Evolutionary conservation across 1,284 basidiomycete genomes (phyloP).

Genomic region (Pyrrhoderma noxium): DNA sequence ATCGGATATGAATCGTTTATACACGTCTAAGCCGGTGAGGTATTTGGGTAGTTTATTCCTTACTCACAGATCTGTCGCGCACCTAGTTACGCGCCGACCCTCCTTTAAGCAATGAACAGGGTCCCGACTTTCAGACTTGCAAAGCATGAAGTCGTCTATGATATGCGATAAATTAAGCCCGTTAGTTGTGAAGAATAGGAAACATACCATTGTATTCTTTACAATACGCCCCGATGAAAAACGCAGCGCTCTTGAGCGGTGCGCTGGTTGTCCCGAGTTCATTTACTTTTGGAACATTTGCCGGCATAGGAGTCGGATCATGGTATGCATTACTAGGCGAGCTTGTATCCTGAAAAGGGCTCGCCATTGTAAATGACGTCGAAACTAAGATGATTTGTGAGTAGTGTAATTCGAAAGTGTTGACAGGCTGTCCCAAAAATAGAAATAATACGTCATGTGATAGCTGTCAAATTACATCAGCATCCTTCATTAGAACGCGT

Average conservation of each 20-base stretch:
- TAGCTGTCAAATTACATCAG: no score
- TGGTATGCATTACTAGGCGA: conserved; percentile 44
- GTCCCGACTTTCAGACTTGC: conserved; percentile 88
- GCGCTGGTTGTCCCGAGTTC: conserved; percentile 92
- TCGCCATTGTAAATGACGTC: conserved; percentile 36
- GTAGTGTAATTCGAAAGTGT: conserved; percentile 1
- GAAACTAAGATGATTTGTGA: neutral
- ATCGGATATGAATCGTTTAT: neutral
- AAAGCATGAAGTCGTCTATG: conserved; percentile 98
- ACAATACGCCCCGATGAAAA: conserved; percentile 96
- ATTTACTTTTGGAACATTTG: conserved; percentile 72
- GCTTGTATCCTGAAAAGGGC: conserved; percentile 38
- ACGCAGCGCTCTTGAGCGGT: conserved; percentile 92
- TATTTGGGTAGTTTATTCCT: conserved; percentile 1
- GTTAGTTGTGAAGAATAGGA: neutral
- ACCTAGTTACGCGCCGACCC: conserved; percentile 92
- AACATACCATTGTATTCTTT: conserved; percentile 90
- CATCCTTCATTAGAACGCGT: no score
- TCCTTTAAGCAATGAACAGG: conserved; percentile 95
- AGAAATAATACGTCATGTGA: no score
- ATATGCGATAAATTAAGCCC: conserved; percentile 1
- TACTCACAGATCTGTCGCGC: conserved; percentile 88
- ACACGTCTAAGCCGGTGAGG: neutral
- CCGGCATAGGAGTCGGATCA: conserved; percentile 71
- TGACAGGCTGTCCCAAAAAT: conserved; percentile 1